These are phyloP conservation scores for Auricularia auricula-judae DNA, from an alignment of 768 basidiomycete genomes.

Conservation along the genomic window DNA sequence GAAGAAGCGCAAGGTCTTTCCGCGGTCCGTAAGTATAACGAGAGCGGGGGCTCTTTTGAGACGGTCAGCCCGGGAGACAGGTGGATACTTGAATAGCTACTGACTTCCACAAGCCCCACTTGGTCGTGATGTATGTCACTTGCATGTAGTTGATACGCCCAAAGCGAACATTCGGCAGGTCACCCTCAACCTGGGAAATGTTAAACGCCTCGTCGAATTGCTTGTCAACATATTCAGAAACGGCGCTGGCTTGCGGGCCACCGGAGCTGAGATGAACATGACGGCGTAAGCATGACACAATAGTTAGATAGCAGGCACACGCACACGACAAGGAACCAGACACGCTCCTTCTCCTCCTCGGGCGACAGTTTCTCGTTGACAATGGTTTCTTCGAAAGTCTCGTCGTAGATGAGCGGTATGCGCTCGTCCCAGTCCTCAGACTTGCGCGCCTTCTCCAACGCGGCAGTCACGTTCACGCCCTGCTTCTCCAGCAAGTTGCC, in stretches of 20 bases:
- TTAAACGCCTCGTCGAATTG: constrained; percentile 70
- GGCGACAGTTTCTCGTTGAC: constrained; percentile 52
- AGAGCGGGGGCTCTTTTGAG: constrained; percentile 59
- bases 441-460: constrained; percentile 22
- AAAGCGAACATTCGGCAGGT: constrained; percentile 65
- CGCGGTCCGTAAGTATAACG: constrained; percentile 59
- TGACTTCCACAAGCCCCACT: constrained; percentile 80
- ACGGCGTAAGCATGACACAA: neutral
- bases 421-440: constrained; percentile 54
- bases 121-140: constrained; percentile 73
- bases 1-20: constrained; percentile 74
- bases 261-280: neutral
- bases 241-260: constrained; percentile 36
- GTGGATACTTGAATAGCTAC: neutral
- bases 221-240: constrained; percentile 61
- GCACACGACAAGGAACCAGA: constrained; percentile 75
- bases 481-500: constrained; percentile 39
- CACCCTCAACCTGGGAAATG: constrained; percentile 42
- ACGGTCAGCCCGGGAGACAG: constrained; percentile 2
- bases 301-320: constrained; percentile 14
- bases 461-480: constrained; percentile 66
- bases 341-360: constrained; percentile 48
- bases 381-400: constrained; percentile 63
- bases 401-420: constrained; percentile 71
- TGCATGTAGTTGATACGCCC: constrained; percentile 82